Percentiles rank a stretch among this genome's conserved stretches.
Evolutionary conservation across 192 early-diverging fungal species (phyloP).

Genomic region (Coemansia sp.): DNA sequence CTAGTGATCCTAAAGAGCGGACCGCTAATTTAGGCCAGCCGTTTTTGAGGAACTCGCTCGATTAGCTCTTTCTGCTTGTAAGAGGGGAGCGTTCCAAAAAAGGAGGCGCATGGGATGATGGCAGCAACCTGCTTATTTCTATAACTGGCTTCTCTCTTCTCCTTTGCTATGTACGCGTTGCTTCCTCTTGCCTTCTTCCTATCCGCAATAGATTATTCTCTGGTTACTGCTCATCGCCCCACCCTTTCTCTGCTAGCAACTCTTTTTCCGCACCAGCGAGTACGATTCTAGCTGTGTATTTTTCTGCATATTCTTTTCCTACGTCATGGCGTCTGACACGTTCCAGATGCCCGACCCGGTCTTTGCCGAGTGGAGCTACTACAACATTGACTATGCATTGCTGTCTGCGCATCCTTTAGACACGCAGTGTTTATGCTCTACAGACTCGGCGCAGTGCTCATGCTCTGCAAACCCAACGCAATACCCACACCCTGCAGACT

Average conservation of each 20-base stretch:
- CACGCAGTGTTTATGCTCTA: constrained; percentile 11
- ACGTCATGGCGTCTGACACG: constrained; percentile 4
- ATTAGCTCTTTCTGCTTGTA: not conserved
- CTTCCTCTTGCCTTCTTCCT: constrained; percentile 1
- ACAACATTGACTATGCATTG: constrained; percentile 32
- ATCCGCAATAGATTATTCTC: not conserved
- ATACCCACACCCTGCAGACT: constrained; percentile 9
- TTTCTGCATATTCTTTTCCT: not conserved
- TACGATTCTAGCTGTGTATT: not conserved
- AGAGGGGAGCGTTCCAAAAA: constrained; percentile 4
- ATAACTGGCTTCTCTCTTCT: not conserved
- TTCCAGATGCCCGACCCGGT: constrained; percentile 32
- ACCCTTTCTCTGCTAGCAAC: not conserved
- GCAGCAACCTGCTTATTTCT: constrained; percentile 5
- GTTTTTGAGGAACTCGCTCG: not conserved
- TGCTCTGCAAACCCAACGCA: no score
- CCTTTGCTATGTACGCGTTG: not conserved
- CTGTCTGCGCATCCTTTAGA: constrained; percentile 19
- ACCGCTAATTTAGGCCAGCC: not conserved
- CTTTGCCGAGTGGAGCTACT: constrained; percentile 51
- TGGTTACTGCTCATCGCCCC: constrained; percentile 2
- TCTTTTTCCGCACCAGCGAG: not conserved
- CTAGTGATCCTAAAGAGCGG: not conserved
- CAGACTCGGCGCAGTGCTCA: constrained; percentile 3
- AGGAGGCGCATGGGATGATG: constrained; percentile 15